Conservation (phyloP, 2,329 filamentous ascomycete species). For the Apiospora saccharicola region DNA sequence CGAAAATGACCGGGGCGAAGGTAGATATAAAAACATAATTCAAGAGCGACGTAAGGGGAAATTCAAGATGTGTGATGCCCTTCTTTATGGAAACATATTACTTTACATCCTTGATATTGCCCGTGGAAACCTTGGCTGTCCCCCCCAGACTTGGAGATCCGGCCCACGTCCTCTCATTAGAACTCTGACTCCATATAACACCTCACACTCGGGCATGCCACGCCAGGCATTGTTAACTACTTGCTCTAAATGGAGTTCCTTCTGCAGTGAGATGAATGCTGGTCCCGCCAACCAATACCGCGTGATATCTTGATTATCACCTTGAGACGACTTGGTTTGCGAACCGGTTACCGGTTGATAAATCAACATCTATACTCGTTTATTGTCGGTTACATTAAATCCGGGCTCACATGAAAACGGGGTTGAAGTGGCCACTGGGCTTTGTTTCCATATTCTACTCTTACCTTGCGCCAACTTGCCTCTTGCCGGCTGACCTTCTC, state of each 20-base stretch:
- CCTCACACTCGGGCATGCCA: not conserved
- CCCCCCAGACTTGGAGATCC: not conserved
- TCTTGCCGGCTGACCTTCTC: not conserved
- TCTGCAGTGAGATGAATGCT: not conserved
- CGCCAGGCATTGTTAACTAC: not conserved
- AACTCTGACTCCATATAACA: not conserved
- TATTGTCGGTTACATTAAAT: not conserved
- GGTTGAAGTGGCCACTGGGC: not conserved
- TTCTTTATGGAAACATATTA: constrained; percentile 12
- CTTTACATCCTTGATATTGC: not conserved
- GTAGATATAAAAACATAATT: not conserved
- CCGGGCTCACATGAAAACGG: not conserved
- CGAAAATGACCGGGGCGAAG: not conserved
- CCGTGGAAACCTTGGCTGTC: constrained; percentile 2
- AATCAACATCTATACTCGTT: not conserved
- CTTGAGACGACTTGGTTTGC: not conserved
- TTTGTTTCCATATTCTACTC: not conserved
- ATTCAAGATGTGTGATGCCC: not conserved
- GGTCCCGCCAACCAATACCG: not conserved
- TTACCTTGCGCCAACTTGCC: constrained; percentile 16
- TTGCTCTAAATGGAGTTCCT: not conserved
- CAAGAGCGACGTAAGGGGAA: not conserved
- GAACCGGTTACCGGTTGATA: not conserved
- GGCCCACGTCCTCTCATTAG: not conserved
- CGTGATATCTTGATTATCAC: not conserved